phyloP scores from a whole-genome alignment of 495 filamentous ascomycete genomes.

The Hypomontagnella monticulosa region DNA sequence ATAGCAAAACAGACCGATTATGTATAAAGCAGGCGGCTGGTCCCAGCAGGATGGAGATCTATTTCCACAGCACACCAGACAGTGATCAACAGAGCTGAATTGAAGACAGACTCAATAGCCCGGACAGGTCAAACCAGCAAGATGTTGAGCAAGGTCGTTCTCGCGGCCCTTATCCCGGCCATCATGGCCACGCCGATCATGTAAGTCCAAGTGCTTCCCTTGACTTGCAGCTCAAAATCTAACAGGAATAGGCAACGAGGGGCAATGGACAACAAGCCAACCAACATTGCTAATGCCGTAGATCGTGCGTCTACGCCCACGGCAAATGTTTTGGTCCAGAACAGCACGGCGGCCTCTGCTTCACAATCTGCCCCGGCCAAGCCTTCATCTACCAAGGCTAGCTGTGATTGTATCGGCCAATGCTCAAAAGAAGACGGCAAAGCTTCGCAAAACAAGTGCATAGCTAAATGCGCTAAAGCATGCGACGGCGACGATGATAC shows the following conservation, averaged over 20 bases:
- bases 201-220: constrained; percentile 12
- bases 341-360: not conserved
- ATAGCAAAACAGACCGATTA: not conserved
- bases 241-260: constrained; percentile 14
- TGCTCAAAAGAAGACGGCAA: constrained; percentile 18
- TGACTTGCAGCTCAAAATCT: not conserved
- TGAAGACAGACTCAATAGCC: not conserved
- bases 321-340: not conserved
- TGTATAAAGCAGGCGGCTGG: constrained; percentile 21
- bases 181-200: constrained; percentile 34
- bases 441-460: constrained; percentile 21
- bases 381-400: not conserved
- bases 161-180: constrained; percentile 35
- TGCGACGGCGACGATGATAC: constrained; percentile 29
- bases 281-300: not conserved
- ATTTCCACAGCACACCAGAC: not conserved
- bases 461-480: constrained; percentile 4
- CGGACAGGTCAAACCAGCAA: constrained; percentile 12
- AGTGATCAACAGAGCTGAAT: constrained; percentile 13
- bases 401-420: constrained; percentile 23
- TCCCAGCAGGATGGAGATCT: not conserved
- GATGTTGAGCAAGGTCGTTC: constrained; percentile 33
- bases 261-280: not conserved
- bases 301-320: not conserved
- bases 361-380: not conserved